A percentile compares a stretch with the other conserved stretches of the same genome.
Conservation (phyloP, 1,139 yeast species). For the Blastobotrys illinoisensis region DNA sequence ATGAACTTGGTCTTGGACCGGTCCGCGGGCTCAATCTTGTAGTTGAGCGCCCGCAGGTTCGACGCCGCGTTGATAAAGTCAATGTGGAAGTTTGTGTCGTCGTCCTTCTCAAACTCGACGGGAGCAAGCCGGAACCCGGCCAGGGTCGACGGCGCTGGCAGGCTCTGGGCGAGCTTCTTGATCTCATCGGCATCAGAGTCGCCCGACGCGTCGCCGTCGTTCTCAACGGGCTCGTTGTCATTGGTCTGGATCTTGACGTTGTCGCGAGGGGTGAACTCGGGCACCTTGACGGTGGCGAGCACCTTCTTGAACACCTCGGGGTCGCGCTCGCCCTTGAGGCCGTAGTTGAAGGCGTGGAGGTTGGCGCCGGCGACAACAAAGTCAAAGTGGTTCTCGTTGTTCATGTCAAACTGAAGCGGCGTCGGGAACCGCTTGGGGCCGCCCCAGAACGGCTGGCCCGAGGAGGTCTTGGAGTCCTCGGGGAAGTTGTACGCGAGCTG, state of each 20-base stretch:
- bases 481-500: conserved; percentile 94
- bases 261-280: conserved; percentile 66
- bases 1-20: conserved; percentile 70
- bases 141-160: conserved; percentile 84
- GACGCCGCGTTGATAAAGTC: conserved; percentile 97
- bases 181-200: conserved; percentile 52
- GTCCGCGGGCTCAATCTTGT: conserved; percentile 58
- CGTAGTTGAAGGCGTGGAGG: conserved; percentile 84
- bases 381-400: conserved; percentile 70
- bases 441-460: conserved; percentile 95
- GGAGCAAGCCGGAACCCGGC: conserved; percentile 84
- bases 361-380: conserved; percentile 88
- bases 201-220: conserved; percentile 78
- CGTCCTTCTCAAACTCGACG: conserved; percentile 95
- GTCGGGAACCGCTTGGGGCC: conserved; percentile 97
- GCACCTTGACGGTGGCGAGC: conserved; percentile 51
- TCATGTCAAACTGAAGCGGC: conserved; percentile 69
- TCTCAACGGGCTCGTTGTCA: conserved; percentile 57
- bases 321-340: conserved; percentile 51
- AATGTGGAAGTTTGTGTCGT: conserved; percentile 92
- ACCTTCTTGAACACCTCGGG: conserved; percentile 43
- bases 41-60: conserved; percentile 89
- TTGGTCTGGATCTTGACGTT: conserved; percentile 79
- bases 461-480: conserved; percentile 81
- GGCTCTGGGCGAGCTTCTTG: conserved; percentile 55